Evolutionary conservation across 495 filamentous ascomycete species (phyloP).

Genomic region (Penicillium coffeae): DNA sequence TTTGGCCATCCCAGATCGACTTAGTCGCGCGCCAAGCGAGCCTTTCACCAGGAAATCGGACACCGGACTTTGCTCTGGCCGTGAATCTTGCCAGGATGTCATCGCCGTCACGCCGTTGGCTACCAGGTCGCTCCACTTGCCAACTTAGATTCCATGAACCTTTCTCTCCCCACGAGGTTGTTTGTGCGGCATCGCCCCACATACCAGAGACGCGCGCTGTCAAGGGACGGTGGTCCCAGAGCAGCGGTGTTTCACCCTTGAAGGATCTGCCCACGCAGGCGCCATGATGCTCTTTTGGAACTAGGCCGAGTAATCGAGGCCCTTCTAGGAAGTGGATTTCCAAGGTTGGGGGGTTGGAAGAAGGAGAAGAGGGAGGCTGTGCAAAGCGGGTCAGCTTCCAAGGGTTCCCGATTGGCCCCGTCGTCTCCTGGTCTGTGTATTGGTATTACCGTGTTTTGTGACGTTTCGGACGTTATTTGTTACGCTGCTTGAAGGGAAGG

Average conservation of each 20-base stretch:
- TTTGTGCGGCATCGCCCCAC: background rate
- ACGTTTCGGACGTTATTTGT: constrained; percentile 7
- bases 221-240: constrained; percentile 2
- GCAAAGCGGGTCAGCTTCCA: constrained; percentile 29
- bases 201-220: constrained; percentile 5
- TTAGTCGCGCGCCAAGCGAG: constrained; percentile 20
- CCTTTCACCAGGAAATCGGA: constrained; percentile 5
- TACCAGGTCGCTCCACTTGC: constrained; percentile 10
- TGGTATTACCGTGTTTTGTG: constrained; percentile 16
- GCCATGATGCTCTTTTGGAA: constrained; percentile 18
- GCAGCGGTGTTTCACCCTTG: constrained; percentile 10
- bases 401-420: constrained; percentile 19
- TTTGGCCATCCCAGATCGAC: background rate
- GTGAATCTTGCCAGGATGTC: constrained; percentile 2
- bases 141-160: background rate
- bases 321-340: constrained; percentile 16
- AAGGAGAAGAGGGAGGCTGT: constrained; percentile 29
- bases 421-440: constrained; percentile 7
- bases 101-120: constrained; percentile 8
- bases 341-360: no score
- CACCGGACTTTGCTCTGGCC: background rate
- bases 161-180: constrained; percentile 5
- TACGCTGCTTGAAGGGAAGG: background rate
- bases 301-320: constrained; percentile 14
- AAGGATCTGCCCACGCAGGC: constrained; percentile 17